Evolutionary conservation across 148 eudicot genomes (phyloP).

Genomic region (Linanthus parryae): DNA sequence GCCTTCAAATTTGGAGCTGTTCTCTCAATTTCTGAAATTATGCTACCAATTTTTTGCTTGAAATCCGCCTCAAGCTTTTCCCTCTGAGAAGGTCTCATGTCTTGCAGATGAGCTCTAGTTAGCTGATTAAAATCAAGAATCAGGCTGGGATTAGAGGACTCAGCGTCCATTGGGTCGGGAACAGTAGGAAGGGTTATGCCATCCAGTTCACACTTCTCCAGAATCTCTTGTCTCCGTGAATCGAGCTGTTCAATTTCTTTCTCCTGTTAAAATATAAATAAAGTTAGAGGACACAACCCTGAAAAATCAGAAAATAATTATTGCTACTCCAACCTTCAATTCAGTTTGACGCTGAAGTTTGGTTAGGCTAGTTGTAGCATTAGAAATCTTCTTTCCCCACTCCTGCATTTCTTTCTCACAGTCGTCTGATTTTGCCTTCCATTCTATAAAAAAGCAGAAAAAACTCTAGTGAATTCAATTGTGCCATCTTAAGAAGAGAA

Average conservation of each 20-base stretch:
- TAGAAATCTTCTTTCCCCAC: conserved; percentile 77
- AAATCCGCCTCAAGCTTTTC: conserved; percentile 88
- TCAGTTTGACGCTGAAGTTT: conserved; percentile 75
- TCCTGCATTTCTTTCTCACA: conserved; percentile 80
- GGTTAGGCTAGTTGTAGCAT: conserved; percentile 70
- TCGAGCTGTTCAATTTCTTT: conserved; percentile 58
- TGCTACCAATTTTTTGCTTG: conserved; percentile 59
- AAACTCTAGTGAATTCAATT: not conserved
- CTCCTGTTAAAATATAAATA: conserved; percentile 44
- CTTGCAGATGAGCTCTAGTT: conserved; percentile 64
- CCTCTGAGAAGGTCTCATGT: conserved; percentile 63
- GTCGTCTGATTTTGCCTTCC: conserved; percentile 80
- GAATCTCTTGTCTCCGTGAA: conserved; percentile 72
- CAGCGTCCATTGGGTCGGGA: conserved; percentile 88
- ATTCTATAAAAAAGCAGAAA: conserved; percentile 25
- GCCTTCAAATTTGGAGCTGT: conserved; percentile 97
- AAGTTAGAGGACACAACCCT: conserved; percentile 1
- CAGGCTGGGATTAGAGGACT: conserved; percentile 38
- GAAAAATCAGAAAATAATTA: not conserved
- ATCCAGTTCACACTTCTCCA: conserved; percentile 83
- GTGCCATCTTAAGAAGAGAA: not conserved
- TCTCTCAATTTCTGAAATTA: conserved; percentile 78
- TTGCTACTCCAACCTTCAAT: conserved; percentile 79
- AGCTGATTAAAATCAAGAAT: conserved; percentile 67
- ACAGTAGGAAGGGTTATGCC: conserved; percentile 67